Evolutionary conservation across 2,329 filamentous ascomycete genomes (phyloP).

Genomic region (Stemphylium vesicarium): DNA sequence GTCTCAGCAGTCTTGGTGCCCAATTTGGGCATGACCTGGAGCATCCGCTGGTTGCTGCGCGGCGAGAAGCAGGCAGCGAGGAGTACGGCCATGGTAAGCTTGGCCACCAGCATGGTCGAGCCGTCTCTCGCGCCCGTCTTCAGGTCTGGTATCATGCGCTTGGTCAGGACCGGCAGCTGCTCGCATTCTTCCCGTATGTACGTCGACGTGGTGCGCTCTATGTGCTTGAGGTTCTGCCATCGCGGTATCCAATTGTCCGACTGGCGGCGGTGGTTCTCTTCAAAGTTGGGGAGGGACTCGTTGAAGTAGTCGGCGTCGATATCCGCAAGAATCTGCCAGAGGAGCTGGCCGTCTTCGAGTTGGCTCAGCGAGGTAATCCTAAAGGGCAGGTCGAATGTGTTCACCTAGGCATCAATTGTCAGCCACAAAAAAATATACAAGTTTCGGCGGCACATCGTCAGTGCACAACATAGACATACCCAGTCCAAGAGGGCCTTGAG

Average conservation of each 20-base stretch:
- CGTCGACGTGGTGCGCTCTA: conserved; percentile 56
- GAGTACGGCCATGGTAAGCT: conserved; percentile 57
- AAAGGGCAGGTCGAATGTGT: conserved; percentile 51
- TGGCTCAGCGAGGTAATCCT: conserved; percentile 50
- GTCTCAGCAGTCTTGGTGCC: conserved; percentile 45
- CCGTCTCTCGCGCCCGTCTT: conserved; percentile 57
- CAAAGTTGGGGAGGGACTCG: conserved; percentile 53
- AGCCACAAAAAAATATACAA: conserved; percentile 4
- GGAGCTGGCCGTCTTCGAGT: conserved; percentile 55
- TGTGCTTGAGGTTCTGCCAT: conserved; percentile 61
- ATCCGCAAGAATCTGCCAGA: conserved; percentile 57
- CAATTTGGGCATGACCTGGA: conserved; percentile 48
- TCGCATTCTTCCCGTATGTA: conserved; percentile 57
- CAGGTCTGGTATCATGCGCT: conserved; percentile 53
- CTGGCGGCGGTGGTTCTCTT: conserved; percentile 52
- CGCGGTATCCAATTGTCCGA: conserved; percentile 58
- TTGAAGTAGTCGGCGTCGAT: conserved; percentile 58
- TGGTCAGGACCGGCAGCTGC: conserved; percentile 49
- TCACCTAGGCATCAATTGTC: conserved; percentile 42
- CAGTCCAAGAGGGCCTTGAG: conserved; percentile 49
- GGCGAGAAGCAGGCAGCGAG: conserved; percentile 56
- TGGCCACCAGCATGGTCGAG: conserved; percentile 49
- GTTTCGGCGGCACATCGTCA: not conserved
- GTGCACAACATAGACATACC: conserved; percentile 33
- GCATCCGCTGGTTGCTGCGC: conserved; percentile 57